Evolutionary conservation across 495 filamentous ascomycete genomes (phyloP), one percentile per base, ranked within the genome.

Genomic region (Xylaria intraflava): DNA sequence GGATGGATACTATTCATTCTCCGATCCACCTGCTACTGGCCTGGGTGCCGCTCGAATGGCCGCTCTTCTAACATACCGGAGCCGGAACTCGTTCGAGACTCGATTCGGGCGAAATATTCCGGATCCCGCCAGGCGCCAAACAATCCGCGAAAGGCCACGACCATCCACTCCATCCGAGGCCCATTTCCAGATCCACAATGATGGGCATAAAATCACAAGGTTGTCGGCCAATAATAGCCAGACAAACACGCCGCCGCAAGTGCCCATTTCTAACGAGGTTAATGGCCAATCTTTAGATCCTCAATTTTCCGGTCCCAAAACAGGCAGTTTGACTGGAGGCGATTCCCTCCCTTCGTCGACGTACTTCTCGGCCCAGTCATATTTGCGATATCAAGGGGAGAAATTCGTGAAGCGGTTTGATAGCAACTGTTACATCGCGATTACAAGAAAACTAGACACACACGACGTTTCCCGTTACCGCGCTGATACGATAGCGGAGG

Each of bases 351-450:
- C 76, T 14, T 77, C 84, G 0, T 83, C 90, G 2, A 94, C 90
- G 6, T 95, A 95, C 66, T 98, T 96, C 70, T 96, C 92, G 14
- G 93, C 92, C 0, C 93, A 98, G 65, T 95, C 89, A 0, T 98
- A 98, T 66, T 86, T 98, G 6, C 87, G 93, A n/a, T 98, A 98
- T 69, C 93, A 98, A 71, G 92, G 88, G 38, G 80, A 85, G 49
- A 98, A 98, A 69, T 98, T 98, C 65, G 92, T 96, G 56, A 90
- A 89, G 64, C 85, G 93, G 6, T 98, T 96, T 65, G 93, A 98
- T 69, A 86, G 89, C 57, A 98, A 98, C 65, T 97, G 93, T 73
- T 98, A 98, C 72, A 97, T 98, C 52, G 90, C 93, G 55, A 96
- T 97, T 67, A 97, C 93, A 6, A 88, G 93, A 54, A 98, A 98